A percentile compares a stretch with the other conserved stretches of the same genome.
phyloP scores from a whole-genome alignment of 768 basidiomycete species.

The Leccinum imitatum region DNA sequence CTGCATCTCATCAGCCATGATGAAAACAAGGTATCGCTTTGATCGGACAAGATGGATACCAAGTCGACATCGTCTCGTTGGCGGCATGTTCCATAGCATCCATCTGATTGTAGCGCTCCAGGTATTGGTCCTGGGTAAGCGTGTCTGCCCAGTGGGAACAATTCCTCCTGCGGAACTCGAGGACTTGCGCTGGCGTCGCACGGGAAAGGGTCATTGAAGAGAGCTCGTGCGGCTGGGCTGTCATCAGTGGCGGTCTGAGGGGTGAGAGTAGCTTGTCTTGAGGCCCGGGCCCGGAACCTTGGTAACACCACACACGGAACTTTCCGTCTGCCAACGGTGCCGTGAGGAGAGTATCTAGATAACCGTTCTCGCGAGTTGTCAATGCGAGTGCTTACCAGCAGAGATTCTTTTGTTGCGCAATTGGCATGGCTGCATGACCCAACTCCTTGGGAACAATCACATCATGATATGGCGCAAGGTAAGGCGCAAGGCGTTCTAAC shows the following conservation, averaged over 20 bases:
- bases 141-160: constrained; percentile 44
- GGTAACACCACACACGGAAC: not conserved
- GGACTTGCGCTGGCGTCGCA: constrained; percentile 47
- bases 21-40: not conserved
- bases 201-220: constrained; percentile 25
- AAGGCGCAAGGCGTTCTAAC: not conserved
- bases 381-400: not conserved
- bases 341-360: not conserved
- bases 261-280: not conserved
- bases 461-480: not conserved
- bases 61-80: constrained; percentile 37
- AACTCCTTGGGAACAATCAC: not conserved
- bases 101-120: constrained; percentile 40
- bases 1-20: constrained; percentile 18
- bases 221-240: constrained; percentile 30
- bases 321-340: not conserved
- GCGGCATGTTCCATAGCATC: constrained; percentile 44
- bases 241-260: not conserved
- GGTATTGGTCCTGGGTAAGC: constrained; percentile 40
- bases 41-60: constrained; percentile 33
- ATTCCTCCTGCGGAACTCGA: constrained; percentile 40
- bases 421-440: not conserved
- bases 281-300: not conserved
- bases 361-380: no score
- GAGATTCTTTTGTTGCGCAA: not conserved